Evolutionary conservation across 768 basidiomycete species (phyloP).

Genomic region (Lactarius trivialis): DNA sequence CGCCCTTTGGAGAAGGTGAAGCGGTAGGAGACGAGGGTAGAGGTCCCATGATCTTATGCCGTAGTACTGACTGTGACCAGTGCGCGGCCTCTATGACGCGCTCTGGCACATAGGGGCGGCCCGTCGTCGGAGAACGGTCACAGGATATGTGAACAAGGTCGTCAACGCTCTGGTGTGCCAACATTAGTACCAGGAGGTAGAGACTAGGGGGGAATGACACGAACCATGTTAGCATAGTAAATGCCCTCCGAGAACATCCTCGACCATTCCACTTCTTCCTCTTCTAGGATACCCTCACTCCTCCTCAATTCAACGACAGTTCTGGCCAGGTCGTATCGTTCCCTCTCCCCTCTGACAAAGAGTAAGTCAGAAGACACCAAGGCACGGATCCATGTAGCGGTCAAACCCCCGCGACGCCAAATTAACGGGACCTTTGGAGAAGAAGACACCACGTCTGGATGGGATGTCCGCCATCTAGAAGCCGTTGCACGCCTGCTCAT

Average conservation of each 20-base stretch:
- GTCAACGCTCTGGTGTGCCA: conserved; percentile 54
- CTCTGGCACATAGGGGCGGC: conserved; percentile 61
- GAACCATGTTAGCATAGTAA: conserved; percentile 82
- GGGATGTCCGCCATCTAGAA: conserved; percentile 6
- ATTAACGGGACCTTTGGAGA: conserved; percentile 42
- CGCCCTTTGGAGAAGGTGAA: conserved; percentile 31
- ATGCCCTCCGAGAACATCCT: conserved; percentile 70
- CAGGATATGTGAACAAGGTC: conserved; percentile 68
- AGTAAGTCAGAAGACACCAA: conserved; percentile 72
- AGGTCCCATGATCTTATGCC: conserved; percentile 46
- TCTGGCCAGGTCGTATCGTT: conserved; percentile 73
- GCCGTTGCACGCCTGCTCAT: conserved; percentile 13
- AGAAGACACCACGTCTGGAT: conserved; percentile 6
- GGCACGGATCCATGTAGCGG: conserved; percentile 65
- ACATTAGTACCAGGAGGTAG: conserved; percentile 5
- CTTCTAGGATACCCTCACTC: conserved; percentile 42
- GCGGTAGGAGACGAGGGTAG: conserved; percentile 31
- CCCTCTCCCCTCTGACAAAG: conserved; percentile 72
- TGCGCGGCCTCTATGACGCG: conserved; percentile 65
- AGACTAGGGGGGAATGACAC: conserved; percentile 23
- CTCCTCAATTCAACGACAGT: conserved; percentile 70
- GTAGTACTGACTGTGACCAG: conserved; percentile 71
- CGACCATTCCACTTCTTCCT: conserved; percentile 66
- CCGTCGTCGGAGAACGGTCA: conserved; percentile 68
- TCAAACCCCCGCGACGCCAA: conserved; percentile 71